phyloP scores from a whole-genome alignment of 2,329 filamentous ascomycete genomes.

The Emergomyces pasteurianus region DNA sequence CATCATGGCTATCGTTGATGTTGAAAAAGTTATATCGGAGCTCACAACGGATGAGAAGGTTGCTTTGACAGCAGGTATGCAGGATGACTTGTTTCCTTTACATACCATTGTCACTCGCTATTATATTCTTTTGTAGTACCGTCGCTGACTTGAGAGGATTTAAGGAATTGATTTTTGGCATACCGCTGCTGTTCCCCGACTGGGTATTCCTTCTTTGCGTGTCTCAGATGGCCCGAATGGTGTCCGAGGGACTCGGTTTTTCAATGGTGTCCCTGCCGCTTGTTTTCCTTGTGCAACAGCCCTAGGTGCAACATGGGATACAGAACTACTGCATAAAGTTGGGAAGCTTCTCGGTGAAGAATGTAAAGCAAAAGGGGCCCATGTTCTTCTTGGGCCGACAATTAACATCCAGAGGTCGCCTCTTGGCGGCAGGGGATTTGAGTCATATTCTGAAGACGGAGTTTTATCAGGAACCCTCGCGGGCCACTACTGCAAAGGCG shows the following conservation, averaged over 20 bases:
- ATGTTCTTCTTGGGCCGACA: constrained; percentile 64
- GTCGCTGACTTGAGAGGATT: background rate
- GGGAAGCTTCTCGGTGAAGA: constrained; percentile 62
- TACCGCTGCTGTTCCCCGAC: constrained; percentile 50
- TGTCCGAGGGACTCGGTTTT: constrained; percentile 55
- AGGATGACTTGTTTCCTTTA: constrained; percentile 6
- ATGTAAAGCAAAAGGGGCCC: constrained; percentile 58
- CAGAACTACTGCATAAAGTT: constrained; percentile 54
- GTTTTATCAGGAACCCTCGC: constrained; percentile 63
- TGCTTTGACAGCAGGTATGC: constrained; percentile 24
- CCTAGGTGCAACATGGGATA: constrained; percentile 69
- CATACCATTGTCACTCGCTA: background rate
- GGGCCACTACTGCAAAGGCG: constrained; percentile 57
- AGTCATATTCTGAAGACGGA: constrained; percentile 77
- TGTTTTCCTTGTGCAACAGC: constrained; percentile 70
- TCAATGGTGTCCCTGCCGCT: constrained; percentile 57
- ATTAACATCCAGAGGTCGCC: constrained; percentile 74
- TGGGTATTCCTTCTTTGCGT: constrained; percentile 53
- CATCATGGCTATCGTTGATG: constrained; percentile 24
- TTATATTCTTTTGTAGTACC: background rate
- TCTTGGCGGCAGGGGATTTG: constrained; percentile 73
- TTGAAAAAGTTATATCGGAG: constrained; percentile 40
- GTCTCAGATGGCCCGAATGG: constrained; percentile 60
- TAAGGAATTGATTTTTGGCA: constrained; percentile 52
- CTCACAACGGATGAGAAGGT: constrained; percentile 50